phyloP scores from a whole-genome alignment of 345 rosid species.

The Aquilaria sinensis region DNA sequence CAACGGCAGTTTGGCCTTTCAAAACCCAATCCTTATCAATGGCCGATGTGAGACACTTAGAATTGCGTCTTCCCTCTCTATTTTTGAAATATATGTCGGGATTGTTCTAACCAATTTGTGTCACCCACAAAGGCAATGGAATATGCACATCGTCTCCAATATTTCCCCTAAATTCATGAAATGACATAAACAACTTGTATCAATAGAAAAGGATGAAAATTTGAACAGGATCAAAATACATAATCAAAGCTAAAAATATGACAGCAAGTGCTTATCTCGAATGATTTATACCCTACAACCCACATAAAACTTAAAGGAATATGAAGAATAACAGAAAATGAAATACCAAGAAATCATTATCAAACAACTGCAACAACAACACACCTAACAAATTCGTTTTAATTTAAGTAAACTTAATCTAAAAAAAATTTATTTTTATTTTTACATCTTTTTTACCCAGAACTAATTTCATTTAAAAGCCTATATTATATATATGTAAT shows the following conservation, averaged over 20 bases:
- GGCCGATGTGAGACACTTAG: slow-evolving; percentile 97
- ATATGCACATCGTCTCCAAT: slow-evolving; percentile 89
- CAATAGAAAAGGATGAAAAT: slow-evolving; percentile 12
- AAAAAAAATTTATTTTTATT: too few species aligned
- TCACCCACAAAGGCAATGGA: slow-evolving; percentile 88
- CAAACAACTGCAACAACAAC: background rate
- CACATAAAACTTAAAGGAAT: slow-evolving; percentile 5
- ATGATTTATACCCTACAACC: too few species aligned
- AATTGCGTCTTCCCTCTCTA: slow-evolving; percentile 64
- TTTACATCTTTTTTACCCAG: too few species aligned
- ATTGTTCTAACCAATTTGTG: slow-evolving; percentile 64
- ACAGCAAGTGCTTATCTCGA: too few species aligned
- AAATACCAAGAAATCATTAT: background rate
- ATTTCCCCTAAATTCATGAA: slow-evolving; percentile 97
- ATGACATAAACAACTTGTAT: slow-evolving; percentile 85
- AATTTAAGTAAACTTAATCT: too few species aligned
- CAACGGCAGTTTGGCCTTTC: slow-evolving; percentile 85
- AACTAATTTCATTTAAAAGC: too few species aligned
- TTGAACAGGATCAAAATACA: background rate
- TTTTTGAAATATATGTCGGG: slow-evolving; percentile 86
- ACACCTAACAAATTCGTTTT: background rate
- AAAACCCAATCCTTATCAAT: slow-evolving; percentile 88
- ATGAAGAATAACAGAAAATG: background rate
- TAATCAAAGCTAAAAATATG: background rate
- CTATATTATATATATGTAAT: too few species aligned